phyloP scores from a whole-genome alignment of 2,329 filamentous ascomycete species.

The Alternaria triticimaculans region DNA sequence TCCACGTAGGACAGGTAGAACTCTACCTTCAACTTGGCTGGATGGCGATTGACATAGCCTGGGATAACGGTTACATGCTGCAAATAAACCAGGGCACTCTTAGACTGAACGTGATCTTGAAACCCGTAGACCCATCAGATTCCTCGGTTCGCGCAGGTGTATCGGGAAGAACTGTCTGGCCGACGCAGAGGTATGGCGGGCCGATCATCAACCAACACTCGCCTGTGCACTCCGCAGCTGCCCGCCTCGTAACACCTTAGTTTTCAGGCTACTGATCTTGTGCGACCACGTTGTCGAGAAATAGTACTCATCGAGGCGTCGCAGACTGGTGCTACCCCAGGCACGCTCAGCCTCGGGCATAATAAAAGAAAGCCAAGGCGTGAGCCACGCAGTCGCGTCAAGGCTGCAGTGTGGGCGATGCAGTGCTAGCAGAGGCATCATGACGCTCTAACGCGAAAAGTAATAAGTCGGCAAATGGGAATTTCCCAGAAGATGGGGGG shows the following conservation, averaged over 20 bases:
- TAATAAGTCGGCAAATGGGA: neutral
- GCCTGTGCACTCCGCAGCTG: constrained; percentile 1
- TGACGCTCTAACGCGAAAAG: neutral
- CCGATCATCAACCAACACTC: constrained; percentile 1
- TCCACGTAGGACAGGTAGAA: constrained; percentile 14
- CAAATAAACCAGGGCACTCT: neutral
- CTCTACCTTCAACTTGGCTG: constrained; percentile 7
- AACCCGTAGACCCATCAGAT: constrained; percentile 7
- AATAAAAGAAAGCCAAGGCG: neutral
- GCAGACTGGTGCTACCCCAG: neutral
- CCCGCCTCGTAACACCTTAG: constrained; percentile 1
- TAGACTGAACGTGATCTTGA: neutral
- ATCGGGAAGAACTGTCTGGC: neutral
- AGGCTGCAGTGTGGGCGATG: neutral
- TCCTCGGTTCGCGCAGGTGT: constrained; percentile 1
- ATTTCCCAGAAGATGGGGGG: neutral
- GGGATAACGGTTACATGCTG: constrained; percentile 5
- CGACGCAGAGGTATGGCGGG: constrained; percentile 7
- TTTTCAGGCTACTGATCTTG: neutral
- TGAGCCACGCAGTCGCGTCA: neutral
- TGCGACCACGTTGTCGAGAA: constrained; percentile 1
- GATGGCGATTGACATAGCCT: neutral
- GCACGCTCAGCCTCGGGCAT: constrained; percentile 17
- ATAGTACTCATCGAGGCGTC: neutral
- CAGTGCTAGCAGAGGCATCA: neutral